phyloP scores from a whole-genome alignment of 2,329 filamentous ascomycete species.

The Aspergillus luchuensis region DNA sequence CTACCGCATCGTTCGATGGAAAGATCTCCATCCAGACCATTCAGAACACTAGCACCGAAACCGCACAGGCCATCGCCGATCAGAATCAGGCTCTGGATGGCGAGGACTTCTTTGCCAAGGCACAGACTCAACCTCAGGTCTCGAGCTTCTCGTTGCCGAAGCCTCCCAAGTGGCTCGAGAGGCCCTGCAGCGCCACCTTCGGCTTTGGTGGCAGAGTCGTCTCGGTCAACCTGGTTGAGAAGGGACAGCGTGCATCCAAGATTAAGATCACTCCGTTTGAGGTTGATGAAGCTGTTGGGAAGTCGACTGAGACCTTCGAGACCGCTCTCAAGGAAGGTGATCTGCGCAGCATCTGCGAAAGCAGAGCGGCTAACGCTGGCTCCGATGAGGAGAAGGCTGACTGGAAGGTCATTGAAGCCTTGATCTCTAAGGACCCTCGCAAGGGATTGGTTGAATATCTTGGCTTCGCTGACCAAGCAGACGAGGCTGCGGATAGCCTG shows the following conservation, averaged over 20 bases:
- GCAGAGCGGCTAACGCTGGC: conserved; percentile 71
- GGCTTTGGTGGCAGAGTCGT: conserved; percentile 94
- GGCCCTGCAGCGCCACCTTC: conserved; percentile 83
- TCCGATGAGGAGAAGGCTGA: conserved; percentile 92
- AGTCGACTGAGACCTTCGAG: conserved; percentile 84
- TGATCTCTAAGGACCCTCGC: conserved; percentile 82
- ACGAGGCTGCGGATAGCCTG: conserved; percentile 49
- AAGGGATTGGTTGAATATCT: conserved; percentile 85
- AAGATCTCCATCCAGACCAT: conserved; percentile 93
- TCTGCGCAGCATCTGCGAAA: conserved; percentile 75
- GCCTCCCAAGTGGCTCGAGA: conserved; percentile 87
- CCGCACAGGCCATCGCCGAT: conserved; percentile 62
- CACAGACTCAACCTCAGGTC: conserved; percentile 86
- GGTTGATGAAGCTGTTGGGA: conserved; percentile 81
- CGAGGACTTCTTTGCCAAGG: conserved; percentile 95
- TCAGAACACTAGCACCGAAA: conserved; percentile 83
- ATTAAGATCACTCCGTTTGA: conserved; percentile 85
- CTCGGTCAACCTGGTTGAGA: conserved; percentile 63
- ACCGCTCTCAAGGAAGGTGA: conserved; percentile 76
- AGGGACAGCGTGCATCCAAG: conserved; percentile 71
- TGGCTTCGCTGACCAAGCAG: conserved; percentile 71
- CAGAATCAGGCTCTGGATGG: conserved; percentile 74
- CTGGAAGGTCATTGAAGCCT: conserved; percentile 90
- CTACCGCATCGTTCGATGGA: conserved; percentile 95
- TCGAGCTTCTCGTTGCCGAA: conserved; percentile 84